These are phyloP conservation scores for Helicostylum pulchrum DNA, from an alignment of 192 early-diverging fungal species.

Conservation along the genomic window DNA sequence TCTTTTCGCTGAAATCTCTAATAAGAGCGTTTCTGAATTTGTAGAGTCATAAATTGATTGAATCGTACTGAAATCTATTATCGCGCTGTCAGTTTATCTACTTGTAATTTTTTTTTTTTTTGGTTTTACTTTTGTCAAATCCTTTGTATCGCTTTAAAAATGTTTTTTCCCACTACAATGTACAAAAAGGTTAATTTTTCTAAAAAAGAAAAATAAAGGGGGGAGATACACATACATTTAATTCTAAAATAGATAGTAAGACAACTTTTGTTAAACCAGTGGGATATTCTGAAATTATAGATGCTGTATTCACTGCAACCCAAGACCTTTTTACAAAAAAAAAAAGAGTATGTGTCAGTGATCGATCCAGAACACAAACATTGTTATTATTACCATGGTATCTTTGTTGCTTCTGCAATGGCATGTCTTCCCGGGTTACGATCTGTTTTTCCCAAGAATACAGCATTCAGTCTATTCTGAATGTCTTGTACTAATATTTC, in stretches of 20 bases:
- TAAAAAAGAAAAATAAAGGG: no score
- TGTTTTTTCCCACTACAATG: constrained; percentile 14
- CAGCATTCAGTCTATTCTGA: background rate
- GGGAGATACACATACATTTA: constrained; percentile 5
- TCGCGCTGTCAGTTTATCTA: no score
- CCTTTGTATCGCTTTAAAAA: constrained; percentile 14
- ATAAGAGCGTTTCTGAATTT: background rate
- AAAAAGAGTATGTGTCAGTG: background rate
- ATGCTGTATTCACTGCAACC: constrained; percentile 11
- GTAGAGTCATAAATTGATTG: constrained; percentile 10
- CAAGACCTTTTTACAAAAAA: constrained; percentile 24
- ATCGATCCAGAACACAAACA: background rate
- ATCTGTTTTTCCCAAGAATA: background rate
- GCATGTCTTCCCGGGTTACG: background rate
- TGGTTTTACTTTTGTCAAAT: constrained; percentile 5
- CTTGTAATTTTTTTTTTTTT: no score
- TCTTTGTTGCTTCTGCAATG: constrained; percentile 1
- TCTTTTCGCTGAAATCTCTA: background rate
- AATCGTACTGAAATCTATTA: constrained; percentile 14
- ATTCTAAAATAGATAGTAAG: constrained; percentile 1
- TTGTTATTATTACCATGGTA: constrained; percentile 18
- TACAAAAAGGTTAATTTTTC: background rate
- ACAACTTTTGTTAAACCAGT: constrained; percentile 8
- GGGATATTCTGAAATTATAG: constrained; percentile 4
- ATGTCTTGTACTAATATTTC: background rate